Evolutionary conservation across 495 filamentous ascomycete species (phyloP).

Genomic region (Penicillium soppii): DNA sequence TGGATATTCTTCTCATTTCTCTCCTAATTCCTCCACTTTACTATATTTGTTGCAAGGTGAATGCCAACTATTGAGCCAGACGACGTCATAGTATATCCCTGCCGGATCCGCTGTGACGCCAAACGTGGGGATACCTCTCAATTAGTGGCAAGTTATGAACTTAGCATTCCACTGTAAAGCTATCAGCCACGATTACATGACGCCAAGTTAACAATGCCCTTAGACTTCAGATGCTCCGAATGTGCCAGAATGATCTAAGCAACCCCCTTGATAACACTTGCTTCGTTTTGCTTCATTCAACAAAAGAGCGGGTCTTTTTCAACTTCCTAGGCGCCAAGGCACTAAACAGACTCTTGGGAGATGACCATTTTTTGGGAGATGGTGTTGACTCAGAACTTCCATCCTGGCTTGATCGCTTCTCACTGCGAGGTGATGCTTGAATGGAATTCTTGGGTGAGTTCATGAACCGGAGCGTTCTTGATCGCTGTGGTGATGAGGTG

Average conservation of each 20-base stretch:
- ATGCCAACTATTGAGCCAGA: conserved; percentile 7
- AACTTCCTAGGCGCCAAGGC: conserved; percentile 20
- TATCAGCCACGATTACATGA: conserved; percentile 13
- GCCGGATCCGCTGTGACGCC: conserved; percentile 11
- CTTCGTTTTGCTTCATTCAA: conserved; percentile 57
- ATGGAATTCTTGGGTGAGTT: conserved; percentile 8
- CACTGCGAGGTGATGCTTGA: conserved; percentile 15
- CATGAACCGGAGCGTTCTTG: conserved; percentile 18
- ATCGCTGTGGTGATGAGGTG: conserved; percentile 11
- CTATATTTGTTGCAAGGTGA: conserved; percentile 1
- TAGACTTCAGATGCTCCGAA: conserved; percentile 6
- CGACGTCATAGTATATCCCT: conserved; percentile 11
- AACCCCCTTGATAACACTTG: conserved; percentile 62
- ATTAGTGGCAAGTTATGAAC: conserved; percentile 10
- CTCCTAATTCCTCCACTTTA: not conserved
- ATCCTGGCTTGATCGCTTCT: conserved; percentile 20
- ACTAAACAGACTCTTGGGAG: conserved; percentile 18
- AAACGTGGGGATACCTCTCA: conserved; percentile 5
- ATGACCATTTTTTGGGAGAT: conserved; percentile 25
- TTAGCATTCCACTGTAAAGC: conserved; percentile 7
- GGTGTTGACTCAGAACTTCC: conserved; percentile 14
- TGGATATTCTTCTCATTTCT: not conserved
- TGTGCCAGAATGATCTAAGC: not conserved
- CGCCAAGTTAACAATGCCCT: conserved; percentile 16
- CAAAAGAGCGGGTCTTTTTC: conserved; percentile 55